Percentiles rank a stretch among this genome's conserved stretches.
These are phyloP conservation scores for Polychytrium aggregatum DNA, from an alignment of 192 early-diverging fungal species.

Conservation along the genomic window DNA sequence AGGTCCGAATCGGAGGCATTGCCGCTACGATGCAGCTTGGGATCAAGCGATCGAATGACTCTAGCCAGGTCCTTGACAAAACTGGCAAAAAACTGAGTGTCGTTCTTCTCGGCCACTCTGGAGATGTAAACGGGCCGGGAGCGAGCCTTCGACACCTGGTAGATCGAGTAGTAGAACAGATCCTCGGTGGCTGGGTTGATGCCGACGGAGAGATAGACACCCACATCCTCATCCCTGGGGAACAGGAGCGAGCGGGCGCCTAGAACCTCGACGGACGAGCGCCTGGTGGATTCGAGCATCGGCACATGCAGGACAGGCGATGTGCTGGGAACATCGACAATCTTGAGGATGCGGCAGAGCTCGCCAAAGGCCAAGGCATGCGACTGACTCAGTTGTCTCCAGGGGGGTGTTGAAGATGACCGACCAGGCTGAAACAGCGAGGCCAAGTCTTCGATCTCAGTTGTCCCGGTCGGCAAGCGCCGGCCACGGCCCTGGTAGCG, in stretches of 20 bases:
- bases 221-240: slow-evolving; percentile 13
- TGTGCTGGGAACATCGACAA: not conserved
- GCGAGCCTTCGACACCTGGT: not conserved
- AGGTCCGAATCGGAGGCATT: too few relatives aligned
- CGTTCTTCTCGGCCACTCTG: slow-evolving; percentile 1
- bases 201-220: slow-evolving; percentile 14
- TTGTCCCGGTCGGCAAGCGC: too few relatives aligned
- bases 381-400: too few relatives aligned
- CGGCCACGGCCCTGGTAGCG: too few relatives aligned
- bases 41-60: not conserved
- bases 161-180: slow-evolving; percentile 15
- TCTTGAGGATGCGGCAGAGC: not conserved
- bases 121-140: too few relatives aligned
- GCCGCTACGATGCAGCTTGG: too few relatives aligned
- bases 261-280: slow-evolving; percentile 3
- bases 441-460: too few relatives aligned
- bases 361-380: not conserved
- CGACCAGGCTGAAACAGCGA: too few relatives aligned
- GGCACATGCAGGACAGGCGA: slow-evolving; percentile 7
- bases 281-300: not conserved
- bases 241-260: slow-evolving; percentile 7
- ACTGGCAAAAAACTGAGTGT: not conserved
- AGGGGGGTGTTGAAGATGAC: too few relatives aligned
- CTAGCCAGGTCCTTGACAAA: slow-evolving; percentile 10
- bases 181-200: slow-evolving; percentile 17